Conservation (phyloP, 2,329 filamentous ascomycete species). For the Dactylellina cionopaga region DNA sequence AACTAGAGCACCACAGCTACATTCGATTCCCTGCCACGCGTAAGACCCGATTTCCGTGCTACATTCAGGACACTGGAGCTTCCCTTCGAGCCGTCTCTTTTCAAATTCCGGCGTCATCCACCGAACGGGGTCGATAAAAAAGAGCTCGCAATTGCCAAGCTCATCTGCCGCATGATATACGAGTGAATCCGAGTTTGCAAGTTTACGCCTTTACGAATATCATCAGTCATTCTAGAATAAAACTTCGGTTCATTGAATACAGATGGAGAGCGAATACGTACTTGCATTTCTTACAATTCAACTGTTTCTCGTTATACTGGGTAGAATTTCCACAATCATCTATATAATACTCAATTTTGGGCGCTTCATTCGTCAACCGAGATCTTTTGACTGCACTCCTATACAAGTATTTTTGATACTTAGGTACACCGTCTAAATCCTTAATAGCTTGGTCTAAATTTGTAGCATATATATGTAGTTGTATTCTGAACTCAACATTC, state of each 20-base stretch:
- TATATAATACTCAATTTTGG: conserved; percentile 82
- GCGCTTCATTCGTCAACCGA: conserved; percentile 80
- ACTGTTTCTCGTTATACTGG: conserved; percentile 66
- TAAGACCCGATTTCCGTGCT: conserved; percentile 87
- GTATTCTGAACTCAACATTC: conserved; percentile 89
- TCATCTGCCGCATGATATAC: background rate
- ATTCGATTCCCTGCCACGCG: conserved; percentile 89
- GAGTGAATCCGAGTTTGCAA: background rate
- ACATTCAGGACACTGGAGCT: conserved; percentile 86
- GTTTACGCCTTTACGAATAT: background rate
- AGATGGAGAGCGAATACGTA: too few relatives aligned
- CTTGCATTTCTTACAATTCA: conserved; percentile 92
- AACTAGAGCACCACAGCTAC: background rate
- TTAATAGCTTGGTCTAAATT: conserved; percentile 79
- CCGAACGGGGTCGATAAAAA: conserved; percentile 85
- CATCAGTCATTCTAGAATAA: background rate
- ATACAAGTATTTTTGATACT: conserved; percentile 83
- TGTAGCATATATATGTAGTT: conserved; percentile 84
- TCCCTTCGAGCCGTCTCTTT: conserved; percentile 81
- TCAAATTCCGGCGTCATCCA: conserved; percentile 92
- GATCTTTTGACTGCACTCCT: conserved; percentile 72
- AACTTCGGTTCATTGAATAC: too few relatives aligned
- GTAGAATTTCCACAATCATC: conserved; percentile 59
- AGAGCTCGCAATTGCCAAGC: conserved; percentile 75
- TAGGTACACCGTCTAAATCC: conserved; percentile 71